These are phyloP conservation scores for Ophiocordyceps camponoti-leonardi DNA, from an alignment of 2,329 filamentous ascomycete species.

Conservation along the genomic window DNA sequence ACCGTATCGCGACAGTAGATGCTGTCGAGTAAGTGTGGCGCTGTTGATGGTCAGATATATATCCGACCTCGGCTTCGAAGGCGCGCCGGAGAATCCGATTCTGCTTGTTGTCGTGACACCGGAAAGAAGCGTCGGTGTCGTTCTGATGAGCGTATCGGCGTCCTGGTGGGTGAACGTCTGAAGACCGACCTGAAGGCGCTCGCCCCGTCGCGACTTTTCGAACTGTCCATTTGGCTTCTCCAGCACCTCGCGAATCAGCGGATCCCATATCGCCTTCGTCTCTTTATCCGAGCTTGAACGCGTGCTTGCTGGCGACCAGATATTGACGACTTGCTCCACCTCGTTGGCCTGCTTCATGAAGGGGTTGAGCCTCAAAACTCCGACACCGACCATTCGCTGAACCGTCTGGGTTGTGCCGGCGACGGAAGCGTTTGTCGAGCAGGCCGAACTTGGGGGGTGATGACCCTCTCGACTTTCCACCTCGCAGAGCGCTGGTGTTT, in stretches of 20 bases:
- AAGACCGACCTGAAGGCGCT: slow-evolving; percentile 63
- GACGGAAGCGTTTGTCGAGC: slow-evolving; percentile 21
- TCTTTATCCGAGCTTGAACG: slow-evolving; percentile 37
- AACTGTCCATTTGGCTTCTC: slow-evolving; percentile 58
- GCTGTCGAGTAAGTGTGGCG: slow-evolving; percentile 62
- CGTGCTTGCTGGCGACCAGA: slow-evolving; percentile 50
- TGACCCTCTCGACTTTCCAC: slow-evolving; percentile 26
- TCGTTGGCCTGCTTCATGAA: slow-evolving; percentile 58
- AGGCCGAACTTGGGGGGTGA: slow-evolving; percentile 35
- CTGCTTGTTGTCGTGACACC: slow-evolving; percentile 67
- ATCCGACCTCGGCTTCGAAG: slow-evolving; percentile 74
- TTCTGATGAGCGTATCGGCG: slow-evolving; percentile 63
- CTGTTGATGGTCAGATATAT: slow-evolving; percentile 82
- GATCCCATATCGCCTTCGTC: slow-evolving; percentile 51
- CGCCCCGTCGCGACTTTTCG: slow-evolving; percentile 53
- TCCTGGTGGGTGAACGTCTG: slow-evolving; percentile 64
- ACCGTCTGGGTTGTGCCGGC: slow-evolving; percentile 12
- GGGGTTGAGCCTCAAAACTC: slow-evolving; percentile 57
- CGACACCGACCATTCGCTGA: slow-evolving; percentile 54
- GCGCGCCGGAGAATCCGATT: slow-evolving; percentile 86
- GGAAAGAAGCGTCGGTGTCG: slow-evolving; percentile 75
- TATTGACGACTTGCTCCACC: slow-evolving; percentile 55
- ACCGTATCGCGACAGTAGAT: slow-evolving; percentile 44
- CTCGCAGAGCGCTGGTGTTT: slow-evolving; percentile 16
- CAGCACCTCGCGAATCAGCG: slow-evolving; percentile 55